Evolutionary conservation across 352 stramenopile genomes (phyloP), one percentile per base, ranked within the genome.

Genomic region (Pythium plurisporium): DNA sequence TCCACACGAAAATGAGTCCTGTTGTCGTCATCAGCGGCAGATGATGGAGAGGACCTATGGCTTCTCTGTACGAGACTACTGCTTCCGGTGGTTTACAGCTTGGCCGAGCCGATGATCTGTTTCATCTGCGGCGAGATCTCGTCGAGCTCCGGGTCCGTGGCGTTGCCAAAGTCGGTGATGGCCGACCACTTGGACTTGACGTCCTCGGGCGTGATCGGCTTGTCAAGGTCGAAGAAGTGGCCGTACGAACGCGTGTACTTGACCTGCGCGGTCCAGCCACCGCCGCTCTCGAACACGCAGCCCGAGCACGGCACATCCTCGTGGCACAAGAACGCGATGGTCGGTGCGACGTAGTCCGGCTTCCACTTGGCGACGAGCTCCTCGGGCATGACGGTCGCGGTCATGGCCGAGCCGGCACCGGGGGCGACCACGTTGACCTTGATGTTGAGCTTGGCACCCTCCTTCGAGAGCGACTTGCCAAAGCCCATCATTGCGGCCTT

Each of bases 401-500:
- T 96, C 86, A 96, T 96, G 67, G 82, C 79, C 45, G 84, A 94
- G 37, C 84, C 86, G 25, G 89, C 87, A 19, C 85, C 83, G 4
- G 89, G 87, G 4, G 86, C 80, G 9, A 96, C 85, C 36, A 89
- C 79, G 76, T 96, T 96, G 47, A 93, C 82, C 67, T 91, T 87
- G 67, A 96, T 94, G 73, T 94, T 94, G 22, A 70, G 59, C 36
- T 72, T 68, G 30, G 67, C 80, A 48, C 87, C 89, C 63, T 96
- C 89, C 66, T 91, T 82, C 31, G 88, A 88, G 31, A 98, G 70
- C 46, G 96, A 86, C 66, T 96, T 92, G 55, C 88, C 95, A 53
- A 98, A 87, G 37, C 93, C 93, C 38, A 97, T 87, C 67, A 98
- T 91, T 4, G 88, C 93, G 15, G 95, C 65, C 79, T 98, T 98